Evolutionary conservation across 2,329 filamentous ascomycete genomes (phyloP).

Genomic region (Trichoderma pleuroti): DNA sequence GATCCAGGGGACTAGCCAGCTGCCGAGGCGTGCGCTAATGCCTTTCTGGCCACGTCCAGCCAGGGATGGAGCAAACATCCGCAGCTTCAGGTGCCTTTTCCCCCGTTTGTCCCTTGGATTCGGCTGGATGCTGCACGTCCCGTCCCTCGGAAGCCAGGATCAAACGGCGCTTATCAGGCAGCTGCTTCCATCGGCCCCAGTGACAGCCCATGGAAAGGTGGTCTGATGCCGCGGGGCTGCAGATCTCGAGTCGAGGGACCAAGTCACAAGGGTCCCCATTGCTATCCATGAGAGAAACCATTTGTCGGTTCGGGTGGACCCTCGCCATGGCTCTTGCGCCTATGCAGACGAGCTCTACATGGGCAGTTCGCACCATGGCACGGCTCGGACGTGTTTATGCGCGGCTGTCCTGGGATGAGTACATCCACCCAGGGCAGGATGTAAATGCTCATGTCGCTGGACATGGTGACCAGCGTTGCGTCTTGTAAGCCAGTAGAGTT

Average conservation of each 20-base stretch:
- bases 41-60: neutral
- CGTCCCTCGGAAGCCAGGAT: neutral
- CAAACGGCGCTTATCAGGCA: neutral
- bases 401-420: neutral
- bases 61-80: neutral
- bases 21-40: neutral
- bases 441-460: neutral
- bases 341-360: neutral
- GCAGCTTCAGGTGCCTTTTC: neutral
- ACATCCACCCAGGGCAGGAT: neutral
- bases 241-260: neutral
- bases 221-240: neutral
- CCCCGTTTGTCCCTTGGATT: neutral
- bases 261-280: neutral
- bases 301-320: neutral
- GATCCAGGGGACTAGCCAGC: neutral
- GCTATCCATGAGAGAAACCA: neutral
- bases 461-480: neutral
- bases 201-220: neutral
- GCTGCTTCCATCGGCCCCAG: neutral
- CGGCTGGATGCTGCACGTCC: neutral
- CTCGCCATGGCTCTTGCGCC: neutral
- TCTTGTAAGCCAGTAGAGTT: neutral
- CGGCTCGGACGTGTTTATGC: neutral
- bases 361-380: neutral